Percentiles rank a stretch among this genome's conserved stretches.
phyloP scores from a whole-genome alignment of 768 basidiomycete genomes.

The Epithele typhae region DNA sequence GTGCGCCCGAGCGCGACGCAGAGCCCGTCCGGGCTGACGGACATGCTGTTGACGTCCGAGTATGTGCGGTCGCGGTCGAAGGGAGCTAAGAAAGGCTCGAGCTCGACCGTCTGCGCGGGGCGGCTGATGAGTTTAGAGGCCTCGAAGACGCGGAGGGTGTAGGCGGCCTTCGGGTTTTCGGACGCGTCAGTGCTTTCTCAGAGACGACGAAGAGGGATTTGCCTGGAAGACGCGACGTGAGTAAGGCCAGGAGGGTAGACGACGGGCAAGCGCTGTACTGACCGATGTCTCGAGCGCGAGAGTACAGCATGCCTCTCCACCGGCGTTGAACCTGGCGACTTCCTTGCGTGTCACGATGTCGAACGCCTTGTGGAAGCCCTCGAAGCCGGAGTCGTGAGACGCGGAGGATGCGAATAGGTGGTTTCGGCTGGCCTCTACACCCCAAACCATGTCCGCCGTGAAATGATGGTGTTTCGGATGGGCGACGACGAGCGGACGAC shows the following conservation, averaged over 20 bases:
- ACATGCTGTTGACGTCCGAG: slow-evolving; percentile 42
- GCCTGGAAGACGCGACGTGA: slow-evolving; percentile 8
- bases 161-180: not conserved
- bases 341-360: not conserved
- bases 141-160: slow-evolving; percentile 12
- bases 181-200: no score
- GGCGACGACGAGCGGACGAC: not conserved
- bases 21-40: slow-evolving; percentile 57
- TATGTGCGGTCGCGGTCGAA: slow-evolving; percentile 10
- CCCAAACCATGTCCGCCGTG: slow-evolving; percentile 16
- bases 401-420: slow-evolving; percentile 12
- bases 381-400: not conserved
- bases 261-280: no score
- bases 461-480: not conserved
- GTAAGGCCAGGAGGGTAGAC: no score
- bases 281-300: slow-evolving; percentile 4
- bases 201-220: no score
- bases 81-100: slow-evolving; percentile 12
- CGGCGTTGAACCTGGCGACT: slow-evolving; percentile 9
- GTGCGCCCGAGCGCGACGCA: slow-evolving; percentile 57
- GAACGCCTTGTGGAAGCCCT: slow-evolving; percentile 12
- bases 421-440: not conserved
- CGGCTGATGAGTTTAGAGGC: slow-evolving; percentile 1
- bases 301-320: slow-evolving; percentile 6
- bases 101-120: slow-evolving; percentile 2